Evolutionary conservation across 805 yeast species (phyloP).

Genomic region (Candida alai): DNA sequence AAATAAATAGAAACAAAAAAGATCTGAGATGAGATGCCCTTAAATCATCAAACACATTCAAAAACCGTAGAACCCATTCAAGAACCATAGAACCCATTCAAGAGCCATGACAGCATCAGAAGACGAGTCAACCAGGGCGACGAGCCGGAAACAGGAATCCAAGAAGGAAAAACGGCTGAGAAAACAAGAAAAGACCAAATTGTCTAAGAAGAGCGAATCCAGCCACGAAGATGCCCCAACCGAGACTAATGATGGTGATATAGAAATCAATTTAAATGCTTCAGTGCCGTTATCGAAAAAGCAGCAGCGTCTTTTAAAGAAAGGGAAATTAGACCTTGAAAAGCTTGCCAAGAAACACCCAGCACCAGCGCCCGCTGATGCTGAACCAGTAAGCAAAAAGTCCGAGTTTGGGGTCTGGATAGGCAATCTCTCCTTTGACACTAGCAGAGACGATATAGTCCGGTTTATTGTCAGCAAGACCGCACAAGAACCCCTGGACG

Average conservation of each 20-base stretch:
- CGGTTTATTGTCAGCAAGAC: constrained; percentile 65
- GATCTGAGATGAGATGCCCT: no score
- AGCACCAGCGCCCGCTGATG: constrained; percentile 35
- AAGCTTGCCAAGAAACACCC: constrained; percentile 44
- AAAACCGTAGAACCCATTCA: no score
- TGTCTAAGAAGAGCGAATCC: constrained; percentile 12
- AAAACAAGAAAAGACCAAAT: constrained; percentile 22
- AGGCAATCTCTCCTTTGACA: constrained; percentile 86
- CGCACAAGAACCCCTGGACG: constrained; percentile 27
- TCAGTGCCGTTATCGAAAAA: constrained; percentile 87
- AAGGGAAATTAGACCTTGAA: constrained; percentile 68
- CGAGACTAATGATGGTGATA: constrained; percentile 39
- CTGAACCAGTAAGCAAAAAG: constrained; percentile 27
- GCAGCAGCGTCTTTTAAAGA: constrained; percentile 80
- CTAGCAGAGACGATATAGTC: constrained; percentile 68
- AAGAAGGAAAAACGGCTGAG: constrained; percentile 21
- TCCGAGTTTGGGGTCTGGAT: constrained; percentile 84
- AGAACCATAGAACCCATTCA: no score
- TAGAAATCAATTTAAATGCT: constrained; percentile 64
- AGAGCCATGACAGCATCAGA: no score
- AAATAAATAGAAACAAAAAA: no score
- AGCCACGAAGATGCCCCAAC: constrained; percentile 10
- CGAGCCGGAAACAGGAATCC: constrained; percentile 5
- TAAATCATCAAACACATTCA: no score
- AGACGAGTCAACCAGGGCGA: no score